A percentile compares a stretch with the other conserved stretches of the same genome.
Evolutionary conservation across 106 monocot genomes (phyloP).

Genomic region (Acanthochlamys bracteata): DNA sequence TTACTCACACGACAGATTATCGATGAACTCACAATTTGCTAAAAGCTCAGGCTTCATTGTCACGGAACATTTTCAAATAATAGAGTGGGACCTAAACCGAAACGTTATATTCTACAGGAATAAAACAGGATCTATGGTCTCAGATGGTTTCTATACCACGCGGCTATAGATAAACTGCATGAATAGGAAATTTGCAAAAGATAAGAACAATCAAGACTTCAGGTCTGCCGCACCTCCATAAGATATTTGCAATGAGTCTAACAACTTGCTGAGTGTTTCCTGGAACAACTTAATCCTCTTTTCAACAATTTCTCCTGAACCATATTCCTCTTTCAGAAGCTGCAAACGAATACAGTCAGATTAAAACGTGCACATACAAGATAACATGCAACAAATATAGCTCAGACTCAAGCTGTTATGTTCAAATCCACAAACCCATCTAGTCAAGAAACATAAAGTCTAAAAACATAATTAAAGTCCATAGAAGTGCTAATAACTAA

Average conservation of each 20-base stretch:
- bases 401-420: too few relatives aligned
- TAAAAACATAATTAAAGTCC: too few relatives aligned
- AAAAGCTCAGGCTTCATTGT: too few relatives aligned
- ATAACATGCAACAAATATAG: too few relatives aligned
- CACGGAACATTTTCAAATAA: too few relatives aligned
- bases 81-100: too few relatives aligned
- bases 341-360: slow-evolving; percentile 13
- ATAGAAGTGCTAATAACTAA: too few relatives aligned
- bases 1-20: too few relatives aligned
- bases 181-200: not conserved
- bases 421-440: too few relatives aligned
- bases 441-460: too few relatives aligned
- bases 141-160: not conserved
- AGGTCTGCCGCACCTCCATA: slow-evolving; percentile 36
- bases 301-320: slow-evolving; percentile 30
- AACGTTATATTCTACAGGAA: not conserved
- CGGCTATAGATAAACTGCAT: not conserved
- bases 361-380: too few relatives aligned
- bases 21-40: too few relatives aligned
- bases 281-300: slow-evolving; percentile 51
- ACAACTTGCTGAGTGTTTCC: slow-evolving; percentile 40
- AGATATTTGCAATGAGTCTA: slow-evolving; percentile 41
- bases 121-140: not conserved
- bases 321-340: slow-evolving; percentile 66
- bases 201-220: not conserved